phyloP scores from a whole-genome alignment of 345 rosid genomes.

The Populus davidiana region DNA sequence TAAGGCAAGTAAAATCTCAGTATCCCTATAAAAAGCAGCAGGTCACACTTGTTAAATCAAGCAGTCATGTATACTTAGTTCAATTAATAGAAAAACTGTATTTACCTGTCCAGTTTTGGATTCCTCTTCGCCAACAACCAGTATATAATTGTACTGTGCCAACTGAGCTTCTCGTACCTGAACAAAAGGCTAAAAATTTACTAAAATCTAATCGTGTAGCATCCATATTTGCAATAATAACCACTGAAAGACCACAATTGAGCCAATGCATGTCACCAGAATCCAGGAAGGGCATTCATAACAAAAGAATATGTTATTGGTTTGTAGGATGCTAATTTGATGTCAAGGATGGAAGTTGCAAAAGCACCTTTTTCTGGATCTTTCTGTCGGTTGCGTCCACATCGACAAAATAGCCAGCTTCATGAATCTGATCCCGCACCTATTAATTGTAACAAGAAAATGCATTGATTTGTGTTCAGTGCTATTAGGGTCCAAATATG shows the following conservation, averaged over 20 bases:
- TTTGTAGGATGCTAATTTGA: neutral
- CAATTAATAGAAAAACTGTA: neutral
- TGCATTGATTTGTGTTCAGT: neutral
- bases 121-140: constrained; percentile 96
- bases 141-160: constrained; percentile 85
- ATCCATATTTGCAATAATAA: neutral
- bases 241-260: neutral
- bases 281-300: neutral
- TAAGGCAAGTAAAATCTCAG: neutral
- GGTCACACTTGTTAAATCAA: neutral
- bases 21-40: neutral
- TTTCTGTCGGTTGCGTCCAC: constrained; percentile 75
- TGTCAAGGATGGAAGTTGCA: neutral
- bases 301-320: neutral
- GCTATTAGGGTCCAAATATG: neutral
- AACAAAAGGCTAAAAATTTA: constrained; percentile 20
- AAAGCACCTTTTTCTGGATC: constrained; percentile 81
- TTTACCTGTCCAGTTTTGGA: constrained; percentile 68
- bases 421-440: constrained; percentile 61
- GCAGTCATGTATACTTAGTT: neutral
- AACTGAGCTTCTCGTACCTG: constrained; percentile 95
- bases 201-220: neutral
- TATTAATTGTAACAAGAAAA: constrained; percentile 27
- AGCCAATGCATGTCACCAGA: neutral
- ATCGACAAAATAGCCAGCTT: constrained; percentile 78